Conservation (phyloP, 2,329 filamentous ascomycete genomes). For the Xylariales sp. region DNA sequence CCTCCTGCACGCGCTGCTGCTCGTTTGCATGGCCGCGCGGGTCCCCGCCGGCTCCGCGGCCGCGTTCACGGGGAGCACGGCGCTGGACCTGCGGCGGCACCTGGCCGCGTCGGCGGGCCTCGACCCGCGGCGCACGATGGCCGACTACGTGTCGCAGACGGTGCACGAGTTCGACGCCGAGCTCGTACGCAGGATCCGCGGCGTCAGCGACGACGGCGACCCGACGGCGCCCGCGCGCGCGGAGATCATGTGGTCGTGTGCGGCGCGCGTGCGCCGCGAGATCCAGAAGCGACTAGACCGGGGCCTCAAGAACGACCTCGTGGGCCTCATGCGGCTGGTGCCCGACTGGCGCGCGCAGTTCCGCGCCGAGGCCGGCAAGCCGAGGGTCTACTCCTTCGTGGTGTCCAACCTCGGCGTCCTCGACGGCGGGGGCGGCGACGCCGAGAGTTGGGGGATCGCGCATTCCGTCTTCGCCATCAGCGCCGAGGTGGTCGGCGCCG, state of each 20-base stretch:
- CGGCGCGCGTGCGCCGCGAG: constrained; percentile 48
- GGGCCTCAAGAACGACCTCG: constrained; percentile 49
- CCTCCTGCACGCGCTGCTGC: constrained; percentile 40
- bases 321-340: constrained; percentile 51
- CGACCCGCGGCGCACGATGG: constrained; percentile 31
- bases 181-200: constrained; percentile 37
- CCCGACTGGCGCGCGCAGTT: constrained; percentile 51
- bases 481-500: constrained; percentile 39
- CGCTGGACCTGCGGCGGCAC: constrained; percentile 37
- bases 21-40: constrained; percentile 31
- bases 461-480: constrained; percentile 40
- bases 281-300: constrained; percentile 46
- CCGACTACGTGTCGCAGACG: constrained; percentile 40
- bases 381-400: constrained; percentile 49
- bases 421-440: constrained; percentile 37
- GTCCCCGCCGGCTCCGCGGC: constrained; percentile 13
- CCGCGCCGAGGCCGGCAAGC: constrained; percentile 45
- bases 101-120: constrained; percentile 16
- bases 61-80: constrained; percentile 37
- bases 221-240: constrained; percentile 25
- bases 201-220: not conserved
- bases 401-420: constrained; percentile 54
- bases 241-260: constrained; percentile 37
- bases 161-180: constrained; percentile 38
- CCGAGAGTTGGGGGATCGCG: constrained; percentile 35